Evolutionary conservation across 768 basidiomycete species (phyloP).

Genomic region (Leccinum subgranulosum): DNA sequence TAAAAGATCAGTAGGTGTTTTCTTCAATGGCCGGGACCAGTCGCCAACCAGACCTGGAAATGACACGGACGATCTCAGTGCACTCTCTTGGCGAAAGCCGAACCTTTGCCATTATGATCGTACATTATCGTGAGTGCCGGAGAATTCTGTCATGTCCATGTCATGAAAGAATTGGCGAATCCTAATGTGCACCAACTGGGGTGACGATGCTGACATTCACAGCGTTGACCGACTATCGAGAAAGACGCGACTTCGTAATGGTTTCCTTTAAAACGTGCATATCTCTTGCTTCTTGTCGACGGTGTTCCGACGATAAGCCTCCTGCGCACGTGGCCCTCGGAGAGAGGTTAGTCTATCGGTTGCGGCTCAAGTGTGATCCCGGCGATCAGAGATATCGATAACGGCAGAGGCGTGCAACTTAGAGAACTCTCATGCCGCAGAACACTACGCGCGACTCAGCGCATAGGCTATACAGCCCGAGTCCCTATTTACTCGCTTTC

Average conservation of each 20-base stretch:
- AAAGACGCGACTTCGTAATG: background rate
- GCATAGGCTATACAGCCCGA: background rate
- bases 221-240: background rate
- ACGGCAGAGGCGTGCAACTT: background rate
- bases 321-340: too few species aligned
- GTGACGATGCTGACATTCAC: background rate
- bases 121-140: background rate
- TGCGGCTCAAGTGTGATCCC: background rate
- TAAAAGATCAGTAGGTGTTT: background rate
- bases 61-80: background rate
- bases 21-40: background rate
- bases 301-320: too few species aligned
- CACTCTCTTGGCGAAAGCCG: background rate
- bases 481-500: conserved; percentile 11
- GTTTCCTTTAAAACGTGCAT: too few species aligned
- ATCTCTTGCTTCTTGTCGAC: too few species aligned
- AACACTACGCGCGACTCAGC: background rate
- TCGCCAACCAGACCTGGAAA: too few species aligned
- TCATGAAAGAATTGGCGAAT: background rate
- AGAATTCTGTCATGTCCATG: too few species aligned
- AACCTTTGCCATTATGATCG: background rate
- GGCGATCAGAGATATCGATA: background rate
- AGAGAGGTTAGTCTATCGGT: background rate
- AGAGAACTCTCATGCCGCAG: background rate
- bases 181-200: background rate